These are phyloP conservation scores for Monosporozyma siamensis DNA, from an alignment of 805 yeast genomes.

Conservation along the genomic window DNA sequence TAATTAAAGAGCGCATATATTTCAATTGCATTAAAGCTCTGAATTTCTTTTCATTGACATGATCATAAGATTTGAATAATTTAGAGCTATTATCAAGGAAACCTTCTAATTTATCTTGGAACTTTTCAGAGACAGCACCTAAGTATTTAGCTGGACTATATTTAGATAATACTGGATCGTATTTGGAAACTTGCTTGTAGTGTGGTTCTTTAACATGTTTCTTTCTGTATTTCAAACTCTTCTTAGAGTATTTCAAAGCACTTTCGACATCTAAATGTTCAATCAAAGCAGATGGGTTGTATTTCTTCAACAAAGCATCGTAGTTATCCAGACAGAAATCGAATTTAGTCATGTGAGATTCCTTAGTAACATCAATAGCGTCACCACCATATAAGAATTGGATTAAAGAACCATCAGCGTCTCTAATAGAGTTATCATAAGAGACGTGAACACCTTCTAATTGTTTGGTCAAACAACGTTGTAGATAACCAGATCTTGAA, in stretches of 20 bases:
- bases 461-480: conserved; percentile 96
- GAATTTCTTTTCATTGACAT: conserved; percentile 66
- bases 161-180: conserved; percentile 81
- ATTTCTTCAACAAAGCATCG: conserved; percentile 74
- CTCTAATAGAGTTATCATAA: conserved; percentile 92
- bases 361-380: conserved; percentile 86
- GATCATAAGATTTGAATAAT: conserved; percentile 43
- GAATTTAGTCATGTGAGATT: conserved; percentile 88
- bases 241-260: conserved; percentile 74
- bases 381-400: conserved; percentile 98
- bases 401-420: conserved; percentile 85
- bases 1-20: conserved; percentile 89
- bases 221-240: conserved; percentile 60
- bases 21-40: conserved; percentile 95
- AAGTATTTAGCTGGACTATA: conserved; percentile 83
- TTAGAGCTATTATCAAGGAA: conserved; percentile 50
- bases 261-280: conserved; percentile 75
- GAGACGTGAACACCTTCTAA: conserved; percentile 92
- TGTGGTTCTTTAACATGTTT: conserved; percentile 58
- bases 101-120: conserved; percentile 68
- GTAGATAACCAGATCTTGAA: conserved; percentile 94
- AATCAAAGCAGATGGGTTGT: conserved; percentile 66
- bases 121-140: conserved; percentile 88
- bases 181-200: conserved; percentile 51
- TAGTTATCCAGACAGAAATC: conserved; percentile 88